Base-by-base conservation (phyloP, 352 stramenopile species). In the Pythium phragmiticola region DNA sequence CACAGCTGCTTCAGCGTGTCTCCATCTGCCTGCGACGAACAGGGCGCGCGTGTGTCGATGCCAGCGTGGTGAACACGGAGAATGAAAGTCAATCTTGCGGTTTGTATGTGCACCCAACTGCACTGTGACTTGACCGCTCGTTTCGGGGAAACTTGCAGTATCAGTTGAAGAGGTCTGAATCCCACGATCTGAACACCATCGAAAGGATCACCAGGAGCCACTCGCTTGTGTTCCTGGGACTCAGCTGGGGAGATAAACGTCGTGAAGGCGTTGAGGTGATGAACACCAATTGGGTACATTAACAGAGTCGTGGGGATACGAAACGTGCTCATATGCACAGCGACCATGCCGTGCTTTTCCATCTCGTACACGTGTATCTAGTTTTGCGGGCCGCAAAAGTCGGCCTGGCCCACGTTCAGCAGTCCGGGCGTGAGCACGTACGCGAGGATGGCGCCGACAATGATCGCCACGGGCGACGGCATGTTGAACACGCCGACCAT, bases 401-500 rank as follows among this genome's bases (percentile, higher is more conserved):
- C 68, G 19, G 73, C 56, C 62, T 90, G 81, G 37, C 77, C 77
- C 23, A 90, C 62, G 66, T 85, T 70, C 58, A 90, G 73, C 11
- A 86, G 67, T 3, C 49, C 49, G 0, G 74, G 74, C 19, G 77
- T 78, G 39, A 90, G 60, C 28, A 84, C n/a, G 60, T 72, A 89
- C 5, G 79, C 79, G 21, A 88, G 54, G 42, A 79, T 57, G 9
- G 75, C 78, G 56, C 82, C 80, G 11, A 76, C 11, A 28, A 88
- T 52, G 57, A 90, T 90, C 21, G 78, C 82, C 16, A 90, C 55
- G 19, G 82, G 78, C 37, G 75, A 80, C 16, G 79, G 79, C 42
- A 96, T 61, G 26, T 74, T 82, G 72, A 94, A 97, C 21, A 95
- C 71, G 9, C 86, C 81, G 33, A 87, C 82, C 72, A 98, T 84